Evolutionary conservation across 1,139 yeast species (phyloP), one percentile per base, ranked within the genome.

Genomic region (Scheffersomyces titani): DNA sequence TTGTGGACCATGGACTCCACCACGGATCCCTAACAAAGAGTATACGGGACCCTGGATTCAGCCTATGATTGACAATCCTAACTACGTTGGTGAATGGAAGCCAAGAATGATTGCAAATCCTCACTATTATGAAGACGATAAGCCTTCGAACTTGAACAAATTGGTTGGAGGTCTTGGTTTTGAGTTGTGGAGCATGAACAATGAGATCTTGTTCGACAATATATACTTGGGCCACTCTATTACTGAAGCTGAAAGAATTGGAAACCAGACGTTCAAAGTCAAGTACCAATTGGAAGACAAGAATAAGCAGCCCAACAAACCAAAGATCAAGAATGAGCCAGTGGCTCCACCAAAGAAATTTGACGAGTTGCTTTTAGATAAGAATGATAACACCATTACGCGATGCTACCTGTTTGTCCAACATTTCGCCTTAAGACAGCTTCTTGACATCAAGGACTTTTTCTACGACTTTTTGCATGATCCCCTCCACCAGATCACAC

Each of bases 151-250:
- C 62, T 73, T 91, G 61, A 52, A 56, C 19, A 88, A 84, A 64
- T 82, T 86, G 49, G 85, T 92, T 64, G 94, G 92, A 30, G 97
- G 90, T 7, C 66, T 93, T 55, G 97, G 97, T 4, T 90, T 93
- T 69, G 98, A 93, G 71, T 78, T 92, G 62, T 92, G 97, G 97
- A 85, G 96, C 56, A 88, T 92, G 88, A 89, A 90, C 63, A 79
- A 81, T 51, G 84, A 88, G 54, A 83, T 91, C 53, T 65, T 90
- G 67, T 91, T 93, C 69, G 92, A 91, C 71, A 91, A 92, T 73
- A 85, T 92, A 56, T 92, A 92, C 70, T 70, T 93, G 60, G 98
- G 98, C 16, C 94, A 90, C 67, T 86, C 91, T 3, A 74, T 92
- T 19, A 78, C 74, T 30, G 97, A 92, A 68, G 98, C 98, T 7